Evolutionary conservation across 140 eudicot species (phyloP), one percentile per base, ranked within the genome.

Genomic region (Cichorium intybus): DNA sequence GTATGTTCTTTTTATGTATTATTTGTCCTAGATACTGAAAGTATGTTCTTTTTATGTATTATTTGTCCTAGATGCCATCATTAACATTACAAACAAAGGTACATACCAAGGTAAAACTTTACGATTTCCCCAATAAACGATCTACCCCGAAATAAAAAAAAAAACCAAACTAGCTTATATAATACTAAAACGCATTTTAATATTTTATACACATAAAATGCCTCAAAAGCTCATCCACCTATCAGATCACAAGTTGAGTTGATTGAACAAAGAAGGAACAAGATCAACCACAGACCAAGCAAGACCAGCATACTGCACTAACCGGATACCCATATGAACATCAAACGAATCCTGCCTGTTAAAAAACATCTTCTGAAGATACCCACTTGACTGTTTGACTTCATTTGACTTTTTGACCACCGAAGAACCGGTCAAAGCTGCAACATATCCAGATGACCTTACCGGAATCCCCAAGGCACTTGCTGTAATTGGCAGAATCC

Each of bases 241-340:
- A 37, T 35, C 18, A 60, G 15, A 75, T 78, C 83, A 93, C 80
- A 88, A 79, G 57, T 71, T 69, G 17, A 94, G 72, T 43, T 73
- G 75, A 56, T 84, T 73, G 61, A 89, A 94, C 49, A 86, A 53
- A 17, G 97, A 86, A 23, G 97, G 99, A 78, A 93, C 97, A 54
- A 93, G 99, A 74, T 93, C 99, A 50, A 93, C 99, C 29, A 89
- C 95, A 27, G 99, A 84, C 97, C 97, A 93, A 9, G 99, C 97
- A 79, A 93, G 97, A 62, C 99, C 95, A 47, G 95, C 95, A 64
- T 93, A 89, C 39, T 93, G 99, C 56, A 88, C 67, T 50, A 93
- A 75, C 72, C 95, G 86, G 16, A 89, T 88, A 37, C 97, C 99
- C 6, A 97, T 88, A 67, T 93, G 97, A 69, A 93, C 85, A 72